phyloP scores from a whole-genome alignment of 2,329 filamentous ascomycete genomes.

The Cladosporium velox region DNA sequence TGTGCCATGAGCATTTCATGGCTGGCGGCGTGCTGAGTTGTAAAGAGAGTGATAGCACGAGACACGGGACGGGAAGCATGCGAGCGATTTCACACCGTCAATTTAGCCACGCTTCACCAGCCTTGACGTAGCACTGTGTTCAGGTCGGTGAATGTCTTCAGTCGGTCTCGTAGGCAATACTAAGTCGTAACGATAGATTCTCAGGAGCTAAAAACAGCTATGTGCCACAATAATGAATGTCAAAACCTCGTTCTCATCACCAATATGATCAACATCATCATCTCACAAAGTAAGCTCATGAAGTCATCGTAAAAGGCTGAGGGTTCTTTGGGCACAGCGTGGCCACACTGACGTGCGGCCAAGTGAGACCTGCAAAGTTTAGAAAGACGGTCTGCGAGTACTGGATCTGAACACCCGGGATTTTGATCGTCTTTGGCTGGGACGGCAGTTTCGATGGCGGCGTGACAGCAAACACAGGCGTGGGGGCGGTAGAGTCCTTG shows the following conservation, averaged over 20 bases:
- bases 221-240: neutral
- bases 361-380: slow-evolving; percentile 34
- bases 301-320: slow-evolving; percentile 8
- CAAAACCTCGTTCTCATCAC: neutral
- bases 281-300: neutral
- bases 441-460: slow-evolving; percentile 4
- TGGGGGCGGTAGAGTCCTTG: slow-evolving; percentile 20
- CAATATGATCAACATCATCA: neutral
- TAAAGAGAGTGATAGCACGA: neutral
- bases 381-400: slow-evolving; percentile 42
- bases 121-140: neutral
- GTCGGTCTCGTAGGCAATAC: neutral
- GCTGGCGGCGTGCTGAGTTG: neutral
- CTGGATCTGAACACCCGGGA: slow-evolving; percentile 40
- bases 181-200: neutral
- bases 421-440: slow-evolving; percentile 24
- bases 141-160: neutral
- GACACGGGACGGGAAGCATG: neutral
- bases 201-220: neutral
- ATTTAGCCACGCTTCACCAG: neutral
- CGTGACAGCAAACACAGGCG: slow-evolving; percentile 23
- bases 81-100: neutral
- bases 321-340: slow-evolving; percentile 23
- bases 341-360: slow-evolving; percentile 37
- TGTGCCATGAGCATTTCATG: neutral